Evolutionary conservation across 1,139 yeast genomes (phyloP), one percentile per base, ranked within the genome.

Genomic region (Protomyces arabidopsidicola): DNA sequence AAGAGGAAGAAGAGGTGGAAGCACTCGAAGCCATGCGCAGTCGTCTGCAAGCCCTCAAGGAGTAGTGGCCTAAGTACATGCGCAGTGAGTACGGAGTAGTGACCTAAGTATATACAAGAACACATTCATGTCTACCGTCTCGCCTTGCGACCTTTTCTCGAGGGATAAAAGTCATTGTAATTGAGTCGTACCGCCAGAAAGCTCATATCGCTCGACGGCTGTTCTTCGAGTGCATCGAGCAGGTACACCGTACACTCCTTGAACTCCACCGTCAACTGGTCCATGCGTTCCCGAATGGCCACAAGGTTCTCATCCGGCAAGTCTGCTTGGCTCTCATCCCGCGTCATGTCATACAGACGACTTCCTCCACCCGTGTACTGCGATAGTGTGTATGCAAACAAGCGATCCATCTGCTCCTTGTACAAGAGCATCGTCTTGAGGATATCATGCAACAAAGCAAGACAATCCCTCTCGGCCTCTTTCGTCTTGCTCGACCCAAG

Each of bases 1-100:
- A 77, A 54, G 77, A 73, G 39, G 87, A 82, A 50, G 89, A 84
- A 53, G 90, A 85, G 63, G 95, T 88, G 68, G 87, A 83, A 67
- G 86, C 82, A 70, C 77, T 93, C 67, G 85, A 84, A 70, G 91
- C 86, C 70, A 93, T 93, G 97, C 81, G 96, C 68, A 93, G 91
- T 72, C 78, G 98, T 65, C 79, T 93, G 64, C 85, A 81, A 71
- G 98, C 97, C 0, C 77, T 93, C 67, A 97, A 91, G 74, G 88
- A 85, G 68, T 87, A 72, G 72, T 6, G 36, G 45, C 52, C 8
- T 14, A 14, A 3, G 12, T 9, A 42, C n/a, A 5, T 14, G 45
- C 45, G 4, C 45, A 10, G n/a, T 9, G 45, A n/a, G n/a, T n/a
- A n/a, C n/a, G 74, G 88, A 85, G 68, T 87, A 72, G 72, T 6